Evolutionary conservation across 2,329 filamentous ascomycete genomes (phyloP), one percentile per base, ranked within the genome.

Genomic region (Stagonosporopsis rhizophila): DNA sequence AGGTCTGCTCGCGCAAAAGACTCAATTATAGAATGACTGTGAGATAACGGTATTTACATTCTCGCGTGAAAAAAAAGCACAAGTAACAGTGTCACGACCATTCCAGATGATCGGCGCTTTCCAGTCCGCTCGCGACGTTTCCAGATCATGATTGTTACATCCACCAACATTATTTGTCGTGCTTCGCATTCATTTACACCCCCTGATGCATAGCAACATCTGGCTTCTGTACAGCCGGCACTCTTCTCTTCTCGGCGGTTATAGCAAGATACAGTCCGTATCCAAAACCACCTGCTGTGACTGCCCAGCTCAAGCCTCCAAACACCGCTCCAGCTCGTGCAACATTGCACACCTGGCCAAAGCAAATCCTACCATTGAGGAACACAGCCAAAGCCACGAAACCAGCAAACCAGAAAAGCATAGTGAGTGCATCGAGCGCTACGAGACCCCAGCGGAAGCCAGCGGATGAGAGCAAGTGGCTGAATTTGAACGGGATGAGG

Each of bases 331-430:
- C 86, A 4, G 88, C 88, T 76, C 89, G 85, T 8, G 83, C 77
- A 11, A 83, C 79, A 40, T 81, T 80, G 74, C 90, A 93, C 15
- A 79, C 80, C 48, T 65, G 78, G 38, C 80, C 79, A 38, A 78
- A 80, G 69, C 86, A 87, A 53, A 83, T 76, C 0, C 85, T 78
- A 15, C 84, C 81, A 49, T 84, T 84, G 54, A 92, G 77, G 52
- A 81, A 81, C 19, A 87, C 88, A 0, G 89, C 91, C 11, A 93
- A 77, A 0, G 91, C 91, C 63, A 96, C 87, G 67, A 92, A 89
- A 6, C 91, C 92, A 0, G 89, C 88, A 71, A 97, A 95, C 92
- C 92, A 96, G 80, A 96, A 96, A 53, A 96, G 82, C 78, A 89
- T 88, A 9, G 91, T 95, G 22, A 95, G 64, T 42, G 80, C 81